These are phyloP conservation scores for Aquilaria sinensis DNA, from an alignment of 345 rosid genomes.

Conservation along the genomic window DNA sequence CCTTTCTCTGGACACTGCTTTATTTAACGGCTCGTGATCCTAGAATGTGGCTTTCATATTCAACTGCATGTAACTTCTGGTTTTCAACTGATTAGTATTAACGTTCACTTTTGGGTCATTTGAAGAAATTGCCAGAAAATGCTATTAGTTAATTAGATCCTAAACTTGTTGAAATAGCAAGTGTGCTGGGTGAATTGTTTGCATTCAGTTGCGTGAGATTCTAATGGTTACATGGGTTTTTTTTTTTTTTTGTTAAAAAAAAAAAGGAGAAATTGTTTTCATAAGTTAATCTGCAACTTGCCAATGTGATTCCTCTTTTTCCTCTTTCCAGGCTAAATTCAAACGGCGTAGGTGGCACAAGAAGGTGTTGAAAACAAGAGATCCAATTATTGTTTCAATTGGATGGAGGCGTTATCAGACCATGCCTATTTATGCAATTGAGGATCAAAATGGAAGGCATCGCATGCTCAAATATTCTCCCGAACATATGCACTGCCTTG, in stretches of 20 bases:
- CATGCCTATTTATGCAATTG: slow-evolving; percentile 73
- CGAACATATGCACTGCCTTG: slow-evolving; percentile 94
- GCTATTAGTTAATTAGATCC: too few species aligned
- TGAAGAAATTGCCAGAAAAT: too few species aligned
- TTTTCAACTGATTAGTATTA: too few species aligned
- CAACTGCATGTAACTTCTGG: neutral
- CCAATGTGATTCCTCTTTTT: slow-evolving; percentile 2
- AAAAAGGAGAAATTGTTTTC: neutral
- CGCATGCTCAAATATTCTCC: slow-evolving; percentile 97
- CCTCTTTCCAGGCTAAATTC: slow-evolving; percentile 59
- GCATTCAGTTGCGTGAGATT: neutral
- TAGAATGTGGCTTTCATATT: neutral
- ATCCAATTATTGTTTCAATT: slow-evolving; percentile 81
- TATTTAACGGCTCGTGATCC: neutral
- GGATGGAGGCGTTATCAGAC: slow-evolving; percentile 99
- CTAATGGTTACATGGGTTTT: too few species aligned
- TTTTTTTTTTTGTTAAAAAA: too few species aligned
- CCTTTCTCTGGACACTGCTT: too few species aligned
- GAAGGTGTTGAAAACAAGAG: slow-evolving; percentile 82
- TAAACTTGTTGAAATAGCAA: too few species aligned
- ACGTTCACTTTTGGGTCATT: too few species aligned
- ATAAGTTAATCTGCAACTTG: neutral
- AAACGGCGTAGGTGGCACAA: slow-evolving; percentile 93
- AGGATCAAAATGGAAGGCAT: slow-evolving; percentile 81
- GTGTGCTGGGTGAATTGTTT: neutral